phyloP scores from a whole-genome alignment of 169 alveolate genomes.

The Neospora caninum region DNA sequence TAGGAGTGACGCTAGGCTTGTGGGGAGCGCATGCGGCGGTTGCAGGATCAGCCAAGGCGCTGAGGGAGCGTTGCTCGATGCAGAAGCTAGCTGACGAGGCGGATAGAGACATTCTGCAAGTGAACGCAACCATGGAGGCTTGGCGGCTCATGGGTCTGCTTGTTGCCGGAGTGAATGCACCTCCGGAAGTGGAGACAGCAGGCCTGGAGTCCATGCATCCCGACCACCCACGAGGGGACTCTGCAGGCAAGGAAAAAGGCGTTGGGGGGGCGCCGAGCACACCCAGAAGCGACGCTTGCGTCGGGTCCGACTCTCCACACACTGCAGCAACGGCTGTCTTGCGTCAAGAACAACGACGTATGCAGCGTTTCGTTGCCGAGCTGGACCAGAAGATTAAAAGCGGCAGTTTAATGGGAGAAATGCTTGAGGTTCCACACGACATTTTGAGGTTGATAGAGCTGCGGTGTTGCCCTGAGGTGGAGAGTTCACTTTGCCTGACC shows the following conservation, averaged over 20 bases:
- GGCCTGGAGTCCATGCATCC: background rate
- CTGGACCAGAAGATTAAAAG: background rate
- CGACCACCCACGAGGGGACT: background rate
- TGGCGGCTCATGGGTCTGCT: conserved; percentile 17
- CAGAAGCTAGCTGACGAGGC: background rate
- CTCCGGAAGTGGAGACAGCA: background rate
- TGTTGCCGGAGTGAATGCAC: background rate
- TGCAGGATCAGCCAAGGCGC: conserved; percentile 1
- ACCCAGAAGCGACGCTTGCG: background rate
- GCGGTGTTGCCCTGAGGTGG: background rate
- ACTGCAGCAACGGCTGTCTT: background rate
- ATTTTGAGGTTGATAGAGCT: background rate
- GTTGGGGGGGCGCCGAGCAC: background rate
- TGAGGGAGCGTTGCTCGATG: background rate
- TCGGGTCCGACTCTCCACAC: background rate
- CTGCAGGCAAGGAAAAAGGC: background rate
- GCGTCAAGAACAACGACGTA: background rate
- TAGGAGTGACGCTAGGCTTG: conserved; percentile 58
- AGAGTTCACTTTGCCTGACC: background rate
- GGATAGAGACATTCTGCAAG: background rate
- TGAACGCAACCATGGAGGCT: background rate
- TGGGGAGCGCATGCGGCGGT: conserved; percentile 59
- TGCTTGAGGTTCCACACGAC: background rate
- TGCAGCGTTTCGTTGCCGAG: background rate
- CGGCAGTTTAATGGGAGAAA: background rate